These are phyloP conservation scores for Colletotrichum sp. DNA, from an alignment of 2,329 filamentous ascomycete species.

Conservation along the genomic window DNA sequence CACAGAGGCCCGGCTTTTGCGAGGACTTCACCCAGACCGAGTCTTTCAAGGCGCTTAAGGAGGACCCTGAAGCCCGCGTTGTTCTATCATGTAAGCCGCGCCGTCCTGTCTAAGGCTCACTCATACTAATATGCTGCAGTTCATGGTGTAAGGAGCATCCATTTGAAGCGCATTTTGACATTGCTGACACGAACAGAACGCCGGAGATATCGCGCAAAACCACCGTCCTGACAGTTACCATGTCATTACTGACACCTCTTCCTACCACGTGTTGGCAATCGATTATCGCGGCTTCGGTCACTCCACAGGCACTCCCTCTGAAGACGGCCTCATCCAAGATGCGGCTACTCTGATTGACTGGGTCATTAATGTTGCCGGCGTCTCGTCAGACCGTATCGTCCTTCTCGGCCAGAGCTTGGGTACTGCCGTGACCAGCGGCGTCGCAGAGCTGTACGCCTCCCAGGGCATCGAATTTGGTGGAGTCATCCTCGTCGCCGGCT, in stretches of 20 bases:
- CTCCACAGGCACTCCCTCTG: conserved; percentile 80
- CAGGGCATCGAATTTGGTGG: conserved; percentile 75
- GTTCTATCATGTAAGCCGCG: conserved; percentile 59
- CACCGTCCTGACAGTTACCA: conserved; percentile 80
- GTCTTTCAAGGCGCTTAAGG: conserved; percentile 65
- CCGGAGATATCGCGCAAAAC: conserved; percentile 82
- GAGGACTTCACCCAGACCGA: conserved; percentile 60
- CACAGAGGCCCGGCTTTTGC: conserved; percentile 53
- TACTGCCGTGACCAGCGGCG: conserved; percentile 80
- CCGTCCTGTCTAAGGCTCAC: not conserved
- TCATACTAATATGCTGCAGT: conserved; percentile 42
- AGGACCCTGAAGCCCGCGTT: conserved; percentile 67
- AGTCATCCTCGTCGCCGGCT: conserved; percentile 79
- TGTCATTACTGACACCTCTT: conserved; percentile 73
- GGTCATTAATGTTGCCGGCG: conserved; percentile 65
- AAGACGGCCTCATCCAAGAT: conserved; percentile 82
- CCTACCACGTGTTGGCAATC: conserved; percentile 82
- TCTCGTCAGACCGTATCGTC: conserved; percentile 76
- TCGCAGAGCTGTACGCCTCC: conserved; percentile 71
- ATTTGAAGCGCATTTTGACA: conserved; percentile 23
- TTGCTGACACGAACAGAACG: conserved; percentile 61
- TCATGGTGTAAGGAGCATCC: conserved; percentile 61
- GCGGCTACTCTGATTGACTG: conserved; percentile 76
- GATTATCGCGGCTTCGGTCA: conserved; percentile 90
- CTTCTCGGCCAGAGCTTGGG: conserved; percentile 88